Conservation (phyloP, 2,329 filamentous ascomycete species). For the Curvularia hawaiiensis region DNA sequence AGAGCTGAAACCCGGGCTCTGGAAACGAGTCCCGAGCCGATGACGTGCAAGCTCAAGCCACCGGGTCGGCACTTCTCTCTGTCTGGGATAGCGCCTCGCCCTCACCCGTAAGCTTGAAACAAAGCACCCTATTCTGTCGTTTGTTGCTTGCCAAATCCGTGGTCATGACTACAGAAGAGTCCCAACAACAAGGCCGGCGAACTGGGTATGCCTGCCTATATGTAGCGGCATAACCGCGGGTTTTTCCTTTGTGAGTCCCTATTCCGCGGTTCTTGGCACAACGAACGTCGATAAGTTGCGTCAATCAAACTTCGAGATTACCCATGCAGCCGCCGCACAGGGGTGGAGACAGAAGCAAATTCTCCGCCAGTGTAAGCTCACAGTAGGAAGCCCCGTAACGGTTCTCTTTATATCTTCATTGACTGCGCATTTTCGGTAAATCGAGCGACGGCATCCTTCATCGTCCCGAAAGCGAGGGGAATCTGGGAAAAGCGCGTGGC, state of each 20-base stretch:
- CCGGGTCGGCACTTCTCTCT: constrained; percentile 4
- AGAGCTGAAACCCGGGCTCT: neutral
- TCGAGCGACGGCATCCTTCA: neutral
- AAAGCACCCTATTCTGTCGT: constrained; percentile 3
- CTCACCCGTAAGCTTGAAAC: neutral
- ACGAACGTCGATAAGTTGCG: neutral
- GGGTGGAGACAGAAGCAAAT: constrained; percentile 1
- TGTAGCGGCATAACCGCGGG: constrained; percentile 8
- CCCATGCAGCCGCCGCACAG: constrained; percentile 2
- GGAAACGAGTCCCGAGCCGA: neutral
- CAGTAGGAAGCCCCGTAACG: neutral
- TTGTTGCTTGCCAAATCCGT: neutral
- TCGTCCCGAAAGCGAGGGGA: neutral
- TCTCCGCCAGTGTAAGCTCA: constrained; percentile 14
- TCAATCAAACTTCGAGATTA: constrained; percentile 7
- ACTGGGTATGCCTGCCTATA: constrained; percentile 7
- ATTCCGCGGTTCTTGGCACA: constrained; percentile 2
- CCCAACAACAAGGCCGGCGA: constrained; percentile 5
- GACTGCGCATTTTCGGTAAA: neutral
- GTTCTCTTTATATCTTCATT: neutral
- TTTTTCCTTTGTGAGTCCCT: constrained; percentile 1
- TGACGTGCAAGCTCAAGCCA: constrained; percentile 6
- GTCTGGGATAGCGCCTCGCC: constrained; percentile 1
- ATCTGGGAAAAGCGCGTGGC: constrained; percentile 6
- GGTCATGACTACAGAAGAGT: neutral